Conservation (phyloP, 2,329 filamentous ascomycete genomes). For the Botrytis hyacinthi region DNA sequence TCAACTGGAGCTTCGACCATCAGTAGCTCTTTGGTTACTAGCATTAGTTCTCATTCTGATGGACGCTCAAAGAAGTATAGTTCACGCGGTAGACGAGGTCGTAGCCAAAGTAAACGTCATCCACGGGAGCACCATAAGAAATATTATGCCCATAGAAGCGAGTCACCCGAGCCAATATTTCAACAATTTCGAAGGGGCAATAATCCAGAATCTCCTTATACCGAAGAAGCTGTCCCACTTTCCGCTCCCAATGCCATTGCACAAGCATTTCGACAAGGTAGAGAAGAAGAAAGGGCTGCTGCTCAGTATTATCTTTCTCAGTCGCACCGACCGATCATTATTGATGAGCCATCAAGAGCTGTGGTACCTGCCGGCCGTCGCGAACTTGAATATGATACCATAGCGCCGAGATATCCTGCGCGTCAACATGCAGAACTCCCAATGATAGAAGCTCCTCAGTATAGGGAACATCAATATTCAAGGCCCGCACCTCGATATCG, state of each 20-base stretch:
- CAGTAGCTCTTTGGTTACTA: conserved; percentile 24
- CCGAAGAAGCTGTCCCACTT: conserved; percentile 15
- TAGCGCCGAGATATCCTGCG: neutral
- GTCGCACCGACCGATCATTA: conserved; percentile 18
- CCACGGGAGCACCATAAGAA: conserved; percentile 26
- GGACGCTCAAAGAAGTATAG: conserved; percentile 19
- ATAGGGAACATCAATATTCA: conserved; percentile 6
- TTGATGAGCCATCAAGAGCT: conserved; percentile 16
- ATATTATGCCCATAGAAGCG: conserved; percentile 24
- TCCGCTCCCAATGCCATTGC: conserved; percentile 28
- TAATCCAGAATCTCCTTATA: conserved; percentile 19
- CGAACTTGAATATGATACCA: conserved; percentile 11
- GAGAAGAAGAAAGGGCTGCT: conserved; percentile 29
- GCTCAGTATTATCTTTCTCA: conserved; percentile 22
- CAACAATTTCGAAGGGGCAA: conserved; percentile 1
- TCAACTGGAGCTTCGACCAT: conserved; percentile 18
- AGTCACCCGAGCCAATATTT: conserved; percentile 26
- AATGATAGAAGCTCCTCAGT: conserved; percentile 12
- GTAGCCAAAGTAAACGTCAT: conserved; percentile 29
- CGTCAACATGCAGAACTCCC: conserved; percentile 22
- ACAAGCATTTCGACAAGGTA: conserved; percentile 33
- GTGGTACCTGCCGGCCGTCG: conserved; percentile 12
- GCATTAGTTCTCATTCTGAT: conserved; percentile 25
- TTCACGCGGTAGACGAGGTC: conserved; percentile 18
- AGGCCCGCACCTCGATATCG: conserved; percentile 20